Evolutionary conservation across 352 stramenopile species (phyloP).

Genomic region (Albugo laibachii): DNA sequence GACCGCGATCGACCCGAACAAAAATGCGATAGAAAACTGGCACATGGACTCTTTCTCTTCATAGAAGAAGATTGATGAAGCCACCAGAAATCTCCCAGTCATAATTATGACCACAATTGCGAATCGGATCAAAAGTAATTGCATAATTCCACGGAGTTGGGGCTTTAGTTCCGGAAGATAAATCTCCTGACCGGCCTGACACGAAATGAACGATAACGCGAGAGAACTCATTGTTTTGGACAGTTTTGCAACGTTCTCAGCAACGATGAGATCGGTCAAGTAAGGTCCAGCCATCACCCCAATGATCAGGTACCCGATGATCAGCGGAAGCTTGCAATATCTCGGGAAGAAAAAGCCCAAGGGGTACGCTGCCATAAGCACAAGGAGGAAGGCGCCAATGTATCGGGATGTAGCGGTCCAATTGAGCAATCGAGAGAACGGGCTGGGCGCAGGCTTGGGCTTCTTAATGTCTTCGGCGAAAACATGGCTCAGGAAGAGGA

Average conservation of each 20-base stretch:
- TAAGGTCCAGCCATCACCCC: conserved; percentile 35
- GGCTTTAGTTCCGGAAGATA: conserved; percentile 41
- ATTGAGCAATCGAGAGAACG: too few relatives aligned
- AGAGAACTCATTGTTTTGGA: conserved; percentile 29
- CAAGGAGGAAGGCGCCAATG: conserved; percentile 18
- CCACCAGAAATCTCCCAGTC: conserved; percentile 17
- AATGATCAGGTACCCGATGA: conserved; percentile 41
- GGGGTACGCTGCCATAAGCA: conserved; percentile 29
- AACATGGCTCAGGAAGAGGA: too few relatives aligned
- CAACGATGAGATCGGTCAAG: conserved; percentile 22
- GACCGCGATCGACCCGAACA: too few relatives aligned
- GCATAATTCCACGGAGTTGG: conserved; percentile 36
- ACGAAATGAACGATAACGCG: conserved; percentile 54
- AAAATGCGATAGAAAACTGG: too few relatives aligned
- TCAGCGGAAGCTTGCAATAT: conserved; percentile 31
- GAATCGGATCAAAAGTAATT: conserved; percentile 26
- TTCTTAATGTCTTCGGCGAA: too few relatives aligned
- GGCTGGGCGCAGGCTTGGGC: too few relatives aligned
- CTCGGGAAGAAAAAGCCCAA: conserved; percentile 35
- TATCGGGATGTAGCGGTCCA: too few relatives aligned
- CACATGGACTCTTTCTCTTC: too few relatives aligned
- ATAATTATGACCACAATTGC: conserved; percentile 27
- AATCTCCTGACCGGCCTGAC: conserved; percentile 50
- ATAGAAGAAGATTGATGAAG: conserved; percentile 28
- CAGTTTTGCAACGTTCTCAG: conserved; percentile 17